These are phyloP conservation scores for Stenocarpella maydis DNA, from an alignment of 2,329 filamentous ascomycete species.

Conservation along the genomic window DNA sequence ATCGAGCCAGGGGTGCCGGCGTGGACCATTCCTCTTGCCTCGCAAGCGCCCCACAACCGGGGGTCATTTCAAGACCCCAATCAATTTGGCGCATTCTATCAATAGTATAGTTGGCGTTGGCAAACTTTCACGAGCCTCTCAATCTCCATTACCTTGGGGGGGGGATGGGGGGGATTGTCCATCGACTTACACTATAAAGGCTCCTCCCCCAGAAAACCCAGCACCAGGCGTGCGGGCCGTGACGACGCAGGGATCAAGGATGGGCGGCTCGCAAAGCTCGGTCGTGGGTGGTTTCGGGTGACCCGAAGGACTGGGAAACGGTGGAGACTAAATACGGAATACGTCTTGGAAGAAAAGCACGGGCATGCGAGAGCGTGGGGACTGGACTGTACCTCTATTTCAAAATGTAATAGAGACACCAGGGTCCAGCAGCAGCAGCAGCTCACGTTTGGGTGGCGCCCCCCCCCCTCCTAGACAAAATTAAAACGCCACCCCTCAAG, in stretches of 20 bases:
- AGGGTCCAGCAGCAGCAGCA: not conserved
- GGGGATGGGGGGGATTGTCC: no score
- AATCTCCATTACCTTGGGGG: not conserved
- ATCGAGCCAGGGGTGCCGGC: not conserved
- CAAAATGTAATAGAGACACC: not conserved
- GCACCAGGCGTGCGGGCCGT: conserved; percentile 1
- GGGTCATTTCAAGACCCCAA: no score
- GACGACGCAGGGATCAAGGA: not conserved
- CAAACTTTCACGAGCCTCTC: not conserved
- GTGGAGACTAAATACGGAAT: not conserved
- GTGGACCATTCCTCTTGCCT: not conserved
- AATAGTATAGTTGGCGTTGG: not conserved
- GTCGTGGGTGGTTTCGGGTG: conserved; percentile 11
- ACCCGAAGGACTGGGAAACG: conserved; percentile 17
- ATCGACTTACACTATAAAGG: not conserved
- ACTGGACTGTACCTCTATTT: not conserved
- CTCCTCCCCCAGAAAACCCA: not conserved
- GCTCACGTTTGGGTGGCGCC: not conserved
- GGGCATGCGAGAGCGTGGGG: not conserved
- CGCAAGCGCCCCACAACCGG: not conserved
- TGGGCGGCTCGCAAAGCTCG: not conserved
- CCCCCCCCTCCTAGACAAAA: no score
- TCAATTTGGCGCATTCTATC: not conserved
- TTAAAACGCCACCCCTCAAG: not conserved
- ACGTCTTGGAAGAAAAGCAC: not conserved